These are phyloP conservation scores for Penicillium olsonii DNA, from an alignment of 2,329 filamentous ascomycete genomes.

Conservation along the genomic window DNA sequence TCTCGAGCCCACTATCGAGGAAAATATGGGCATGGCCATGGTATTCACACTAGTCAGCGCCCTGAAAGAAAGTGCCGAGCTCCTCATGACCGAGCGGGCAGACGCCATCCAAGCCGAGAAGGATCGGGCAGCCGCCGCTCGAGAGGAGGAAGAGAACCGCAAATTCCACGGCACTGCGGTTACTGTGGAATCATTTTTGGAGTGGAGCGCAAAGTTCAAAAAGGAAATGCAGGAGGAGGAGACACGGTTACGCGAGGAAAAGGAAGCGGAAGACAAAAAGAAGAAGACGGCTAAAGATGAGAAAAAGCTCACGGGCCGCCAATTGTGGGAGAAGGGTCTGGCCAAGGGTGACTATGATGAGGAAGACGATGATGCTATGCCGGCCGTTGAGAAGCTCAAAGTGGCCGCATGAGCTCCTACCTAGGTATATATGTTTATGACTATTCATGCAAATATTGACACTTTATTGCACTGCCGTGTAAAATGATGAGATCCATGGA, in stretches of 20 bases:
- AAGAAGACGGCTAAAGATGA: constrained; percentile 69
- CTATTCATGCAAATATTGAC: constrained; percentile 15
- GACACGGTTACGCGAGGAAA: constrained; percentile 66
- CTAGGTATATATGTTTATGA: constrained; percentile 14
- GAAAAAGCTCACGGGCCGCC: constrained; percentile 68
- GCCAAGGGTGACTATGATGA: constrained; percentile 68
- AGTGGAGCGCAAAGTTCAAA: constrained; percentile 77
- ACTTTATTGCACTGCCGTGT: constrained; percentile 4
- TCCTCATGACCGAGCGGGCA: constrained; percentile 73
- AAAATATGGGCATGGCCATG: constrained; percentile 97
- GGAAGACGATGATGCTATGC: constrained; percentile 63
- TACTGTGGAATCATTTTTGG: constrained; percentile 79
- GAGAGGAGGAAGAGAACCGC: constrained; percentile 87
- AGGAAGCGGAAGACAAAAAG: constrained; percentile 76
- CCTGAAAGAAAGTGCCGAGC: constrained; percentile 88
- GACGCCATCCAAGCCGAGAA: constrained; percentile 59
- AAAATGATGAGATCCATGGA: no score
- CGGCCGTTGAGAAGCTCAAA: constrained; percentile 69
- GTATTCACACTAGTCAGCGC: constrained; percentile 86
- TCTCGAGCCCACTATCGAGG: constrained; percentile 75
- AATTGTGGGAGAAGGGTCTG: constrained; percentile 77
- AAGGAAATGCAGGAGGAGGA: constrained; percentile 78
- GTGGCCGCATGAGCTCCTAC: constrained; percentile 55
- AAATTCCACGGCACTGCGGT: constrained; percentile 94
- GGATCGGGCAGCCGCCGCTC: constrained; percentile 58